Evolutionary conservation across 2,329 filamentous ascomycete genomes (phyloP).

Genomic region (Tympanopsis confertula): DNA sequence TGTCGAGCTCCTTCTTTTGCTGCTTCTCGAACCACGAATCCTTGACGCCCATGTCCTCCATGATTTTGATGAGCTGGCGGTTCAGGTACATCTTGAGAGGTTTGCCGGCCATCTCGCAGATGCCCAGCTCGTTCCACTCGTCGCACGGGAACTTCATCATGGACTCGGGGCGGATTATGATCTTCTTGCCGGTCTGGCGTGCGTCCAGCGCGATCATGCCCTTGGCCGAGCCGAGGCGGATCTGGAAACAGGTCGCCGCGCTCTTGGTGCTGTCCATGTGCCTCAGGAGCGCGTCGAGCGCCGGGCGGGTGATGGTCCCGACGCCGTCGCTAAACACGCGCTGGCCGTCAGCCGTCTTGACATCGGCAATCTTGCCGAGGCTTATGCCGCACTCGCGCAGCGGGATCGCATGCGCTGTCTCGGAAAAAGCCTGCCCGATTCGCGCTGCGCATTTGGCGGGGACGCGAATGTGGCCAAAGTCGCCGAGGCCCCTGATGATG

Average conservation of each 20-base stretch:
- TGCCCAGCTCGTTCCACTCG: constrained; percentile 47
- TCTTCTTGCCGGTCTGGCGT: constrained; percentile 38
- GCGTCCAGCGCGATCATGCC: constrained; percentile 67
- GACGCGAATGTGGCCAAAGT: constrained; percentile 35
- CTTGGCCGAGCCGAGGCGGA: constrained; percentile 64
- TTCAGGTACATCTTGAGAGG: constrained; percentile 65
- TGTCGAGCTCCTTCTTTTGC: constrained; percentile 49
- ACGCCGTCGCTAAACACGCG: constrained; percentile 71
- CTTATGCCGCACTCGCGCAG: constrained; percentile 25
- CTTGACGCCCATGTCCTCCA: constrained; percentile 64
- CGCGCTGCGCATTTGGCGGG: constrained; percentile 45
- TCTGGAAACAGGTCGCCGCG: constrained; percentile 59
- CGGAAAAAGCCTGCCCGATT: constrained; percentile 61
- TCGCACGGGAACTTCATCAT: constrained; percentile 68
- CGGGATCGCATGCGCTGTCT: constrained; percentile 54
- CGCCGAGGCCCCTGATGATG: constrained; percentile 35
- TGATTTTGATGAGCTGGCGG: constrained; percentile 71
- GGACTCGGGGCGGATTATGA: constrained; percentile 53
- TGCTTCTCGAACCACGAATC: constrained; percentile 47
- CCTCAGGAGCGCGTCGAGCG: constrained; percentile 48
- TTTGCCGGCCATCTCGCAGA: constrained; percentile 57
- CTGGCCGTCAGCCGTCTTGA: constrained; percentile 32
- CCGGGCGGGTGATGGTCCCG: constrained; percentile 54
- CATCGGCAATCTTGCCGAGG: constrained; percentile 29
- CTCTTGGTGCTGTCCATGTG: constrained; percentile 20